Evolutionary conservation across 164 flowering plant genomes (phyloP), one percentile per base, ranked within the genome.

Genomic region (Tetrastigma voinierianum): DNA sequence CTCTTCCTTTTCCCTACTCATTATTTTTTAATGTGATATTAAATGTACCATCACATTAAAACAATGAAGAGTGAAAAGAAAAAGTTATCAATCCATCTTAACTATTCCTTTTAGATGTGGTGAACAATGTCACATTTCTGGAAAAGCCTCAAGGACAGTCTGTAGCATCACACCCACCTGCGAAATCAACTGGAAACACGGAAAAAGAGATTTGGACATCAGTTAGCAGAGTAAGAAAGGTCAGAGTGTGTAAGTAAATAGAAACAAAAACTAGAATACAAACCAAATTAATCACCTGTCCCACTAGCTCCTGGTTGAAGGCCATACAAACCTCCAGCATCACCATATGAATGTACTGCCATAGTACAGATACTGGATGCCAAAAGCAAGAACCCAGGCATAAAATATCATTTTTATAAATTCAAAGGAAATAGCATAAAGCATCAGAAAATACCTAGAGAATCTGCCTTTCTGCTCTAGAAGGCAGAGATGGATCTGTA

Each of bases 381-480:
- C 9, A 46, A 45, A 45, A 19, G 17, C 45, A 53, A 55, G 20
- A 55, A 11, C n/a, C 19, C 2, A 9, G 32, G n/a, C 32, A 21
- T 47, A n/a, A 48, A 46, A 49, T n/a, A 55, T n/a, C 6, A 49
- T 48, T 4, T 55, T 45, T 9, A n/a, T n/a, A 23, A 25, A 9
- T 23, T 44, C 25, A 51, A 60, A 20, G 24, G 45, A 57, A 61
- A 57, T 53, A 5, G 25, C 1, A 19, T 46, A 10, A 9, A 14
- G 54, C 40, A 67, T 32, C 4, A 14, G 17, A 68, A 60, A 77
- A 67, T 86, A 91, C 99, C 67, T 90, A 97, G 96, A 83, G 21
- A 97, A 73, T 72, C 91, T 83, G 71, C 98, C 95, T 72, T 83
- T 96, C 66, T 83, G 92, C 71, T 96, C 99, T 15, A n/a, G 96